Evolutionary conservation across 1,139 yeast species (phyloP).

Genomic region (Saccharomyces hybrid): DNA sequence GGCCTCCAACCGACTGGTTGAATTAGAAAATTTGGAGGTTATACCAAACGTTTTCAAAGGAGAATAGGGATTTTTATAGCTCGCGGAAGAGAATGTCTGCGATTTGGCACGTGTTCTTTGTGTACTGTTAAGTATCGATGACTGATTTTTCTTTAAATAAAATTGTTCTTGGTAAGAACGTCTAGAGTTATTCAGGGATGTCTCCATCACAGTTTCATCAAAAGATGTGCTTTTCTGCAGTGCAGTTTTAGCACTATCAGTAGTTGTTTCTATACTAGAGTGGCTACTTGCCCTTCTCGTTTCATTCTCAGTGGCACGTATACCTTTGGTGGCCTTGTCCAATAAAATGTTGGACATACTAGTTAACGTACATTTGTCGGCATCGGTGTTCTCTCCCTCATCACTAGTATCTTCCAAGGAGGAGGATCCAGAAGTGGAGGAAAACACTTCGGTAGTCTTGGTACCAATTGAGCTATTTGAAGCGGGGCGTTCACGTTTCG

Average conservation of each 20-base stretch:
- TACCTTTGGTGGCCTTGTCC: neutral
- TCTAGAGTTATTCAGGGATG: neutral
- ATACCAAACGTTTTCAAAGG: neutral
- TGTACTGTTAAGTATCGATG: neutral
- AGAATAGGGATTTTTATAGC: neutral
- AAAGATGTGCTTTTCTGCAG: neutral
- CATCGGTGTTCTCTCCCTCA: constrained; percentile 1
- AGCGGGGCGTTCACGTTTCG: constrained; percentile 24
- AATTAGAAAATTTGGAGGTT: neutral
- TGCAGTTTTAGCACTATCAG: neutral
- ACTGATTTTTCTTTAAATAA: neutral
- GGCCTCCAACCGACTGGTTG: neutral
- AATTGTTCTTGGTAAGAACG: neutral
- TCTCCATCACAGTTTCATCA: neutral
- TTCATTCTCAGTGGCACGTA: neutral
- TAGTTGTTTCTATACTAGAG: neutral
- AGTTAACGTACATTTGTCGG: constrained; percentile 4
- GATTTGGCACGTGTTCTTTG: neutral
- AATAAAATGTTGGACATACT: constrained; percentile 1
- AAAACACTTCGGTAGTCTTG: constrained; percentile 25
- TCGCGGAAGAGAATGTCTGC: neutral
- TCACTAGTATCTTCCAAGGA: constrained; percentile 8
- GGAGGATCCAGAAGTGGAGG: constrained; percentile 15
- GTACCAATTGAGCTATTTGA: constrained; percentile 30
- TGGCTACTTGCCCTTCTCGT: neutral